Base-by-base conservation (phyloP, 2,329 filamentous ascomycete species). In the Domatiomyces globalis region DNA sequence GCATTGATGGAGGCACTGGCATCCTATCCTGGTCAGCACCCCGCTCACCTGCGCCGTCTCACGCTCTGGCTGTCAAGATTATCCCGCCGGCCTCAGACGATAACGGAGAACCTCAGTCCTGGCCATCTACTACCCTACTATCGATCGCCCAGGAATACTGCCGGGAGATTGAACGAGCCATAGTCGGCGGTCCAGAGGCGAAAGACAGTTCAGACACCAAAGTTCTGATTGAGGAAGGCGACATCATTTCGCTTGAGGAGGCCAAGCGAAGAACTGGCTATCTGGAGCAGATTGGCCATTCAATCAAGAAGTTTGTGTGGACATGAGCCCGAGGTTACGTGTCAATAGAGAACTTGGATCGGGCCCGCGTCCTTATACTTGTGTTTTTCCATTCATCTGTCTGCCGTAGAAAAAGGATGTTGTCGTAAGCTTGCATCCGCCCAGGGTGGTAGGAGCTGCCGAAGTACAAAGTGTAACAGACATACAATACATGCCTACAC, bases 251-350 rank as follows among this genome's bases (percentile, higher is more conserved):
- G 20, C 66, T 94, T 49, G 80, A 80, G 1, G 88, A 95, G 63
- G 92, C 92, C 51, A 90, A 80, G 75, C 85, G 79, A 71, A 88
- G 83, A 54, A 95, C 90, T 0, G 86, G 88, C 0, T 74, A 94
- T 60, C 66, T 96, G 49, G 90, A 95, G 68, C 83, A 90, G 65
- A 69, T 94, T 62, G 87, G 88, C 1, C 88, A 96, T 71, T 85
- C 84, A 53, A 75, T 96, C 61, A 95, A 95, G 78, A 94, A 87
- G 73, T 69, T 96, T 65, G 88, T 98, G 10, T 96, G 92, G 92
- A 74, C 76, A 2, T 79, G 61, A 67, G 36, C 18, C 10, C 10
- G 5, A 12, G 12, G 33, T 15, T 39, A 39, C 22, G 3, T 25
- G 22, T 25, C 3, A 25, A 25, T 3, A 25, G 22, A 25, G 22